Conservation (phyloP, 768 basidiomycete genomes). For the Lactarius indigo region DNA sequence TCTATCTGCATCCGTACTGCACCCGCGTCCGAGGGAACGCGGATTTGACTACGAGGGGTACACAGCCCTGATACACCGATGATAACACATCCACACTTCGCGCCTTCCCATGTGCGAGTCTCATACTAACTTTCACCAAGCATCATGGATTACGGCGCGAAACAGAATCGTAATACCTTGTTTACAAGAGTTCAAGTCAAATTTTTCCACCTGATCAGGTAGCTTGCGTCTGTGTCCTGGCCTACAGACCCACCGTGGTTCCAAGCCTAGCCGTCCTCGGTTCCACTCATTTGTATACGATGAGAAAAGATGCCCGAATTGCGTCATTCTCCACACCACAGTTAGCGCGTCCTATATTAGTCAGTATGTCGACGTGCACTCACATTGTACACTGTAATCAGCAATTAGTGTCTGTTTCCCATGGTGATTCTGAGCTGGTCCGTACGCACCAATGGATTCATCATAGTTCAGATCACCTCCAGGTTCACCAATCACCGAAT, state of each 20-base stretch:
- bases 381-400: slow-evolving; percentile 26
- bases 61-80: no score
- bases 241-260: background rate
- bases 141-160: no score
- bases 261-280: background rate
- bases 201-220: background rate
- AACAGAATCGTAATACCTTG: no score
- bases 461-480: slow-evolving; percentile 31
- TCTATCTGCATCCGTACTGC: no score
- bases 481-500: slow-evolving; percentile 30
- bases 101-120: no score
- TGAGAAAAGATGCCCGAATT: slow-evolving; percentile 28
- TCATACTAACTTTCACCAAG: no score
- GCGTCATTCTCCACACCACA: slow-evolving; percentile 26
- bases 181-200: background rate
- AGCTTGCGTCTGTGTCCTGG: background rate
- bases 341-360: slow-evolving; percentile 4
- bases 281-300: slow-evolving; percentile 20
- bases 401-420: background rate
- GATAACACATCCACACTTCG: no score
- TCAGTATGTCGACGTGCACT: slow-evolving; percentile 1
- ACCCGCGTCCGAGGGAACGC: no score
- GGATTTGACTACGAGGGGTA: no score
- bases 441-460: slow-evolving; percentile 28
- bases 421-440: background rate